Conservation (phyloP, 192 early-diverging fungal genomes). For the Mortierella alpina region DNA sequence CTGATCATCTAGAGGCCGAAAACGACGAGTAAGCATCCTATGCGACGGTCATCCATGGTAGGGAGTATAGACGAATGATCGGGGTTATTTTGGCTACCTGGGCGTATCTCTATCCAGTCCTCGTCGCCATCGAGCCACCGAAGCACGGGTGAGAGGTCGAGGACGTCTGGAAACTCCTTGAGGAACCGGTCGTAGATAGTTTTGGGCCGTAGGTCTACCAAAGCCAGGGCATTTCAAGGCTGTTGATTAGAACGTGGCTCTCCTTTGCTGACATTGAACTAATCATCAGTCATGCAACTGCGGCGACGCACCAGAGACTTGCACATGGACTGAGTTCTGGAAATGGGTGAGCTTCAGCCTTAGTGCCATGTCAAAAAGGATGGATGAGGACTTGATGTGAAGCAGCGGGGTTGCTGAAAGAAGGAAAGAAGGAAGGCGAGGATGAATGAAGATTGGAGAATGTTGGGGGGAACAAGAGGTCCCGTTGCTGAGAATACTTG, state of each 20-base stretch:
- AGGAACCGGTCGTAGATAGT: constrained; percentile 27
- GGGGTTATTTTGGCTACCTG: constrained; percentile 1
- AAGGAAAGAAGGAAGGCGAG: background rate
- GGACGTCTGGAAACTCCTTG: constrained; percentile 31
- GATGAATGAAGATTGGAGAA: background rate
- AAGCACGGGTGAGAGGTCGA: constrained; percentile 4
- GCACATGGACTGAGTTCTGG: constrained; percentile 28
- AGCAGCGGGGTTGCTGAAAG: background rate
- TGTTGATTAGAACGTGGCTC: background rate
- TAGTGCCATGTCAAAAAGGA: constrained; percentile 4
- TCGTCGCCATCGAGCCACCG: constrained; percentile 35
- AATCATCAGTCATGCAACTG: background rate
- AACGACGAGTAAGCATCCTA: background rate
- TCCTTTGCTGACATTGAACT: background rate
- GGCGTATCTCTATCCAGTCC: constrained; percentile 44
- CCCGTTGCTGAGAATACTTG: no score
- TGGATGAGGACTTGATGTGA: background rate
- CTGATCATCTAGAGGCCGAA: constrained; percentile 12
- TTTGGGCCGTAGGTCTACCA: constrained; percentile 14
- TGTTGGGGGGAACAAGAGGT: no score
- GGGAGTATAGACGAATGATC: no score
- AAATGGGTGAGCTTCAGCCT: constrained; percentile 40
- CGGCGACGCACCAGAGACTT: constrained; percentile 14
- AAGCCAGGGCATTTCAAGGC: background rate
- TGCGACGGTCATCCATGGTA: no score